Conservation (phyloP, 345 rosid genomes). For the Corchorus capsularis region DNA sequence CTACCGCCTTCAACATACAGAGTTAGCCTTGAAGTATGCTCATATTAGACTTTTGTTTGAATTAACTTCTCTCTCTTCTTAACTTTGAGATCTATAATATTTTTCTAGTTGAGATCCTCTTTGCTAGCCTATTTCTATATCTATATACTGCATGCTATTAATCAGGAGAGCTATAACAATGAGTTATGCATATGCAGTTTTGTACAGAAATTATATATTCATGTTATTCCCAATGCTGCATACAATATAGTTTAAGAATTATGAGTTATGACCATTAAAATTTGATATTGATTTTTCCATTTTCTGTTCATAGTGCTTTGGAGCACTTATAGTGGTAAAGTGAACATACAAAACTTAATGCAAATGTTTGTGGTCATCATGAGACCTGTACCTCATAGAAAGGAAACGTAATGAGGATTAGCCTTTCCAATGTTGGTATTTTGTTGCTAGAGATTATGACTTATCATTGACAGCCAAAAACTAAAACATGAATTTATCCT, state of each 20-base stretch:
- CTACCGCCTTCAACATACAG: conserved; percentile 97
- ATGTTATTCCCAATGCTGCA: neutral
- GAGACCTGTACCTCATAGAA: neutral
- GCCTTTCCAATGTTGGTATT: neutral
- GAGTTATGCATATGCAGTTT: neutral
- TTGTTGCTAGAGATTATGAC: neutral
- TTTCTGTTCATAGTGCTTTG: neutral
- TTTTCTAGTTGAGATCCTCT: neutral
- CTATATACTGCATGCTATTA: neutral
- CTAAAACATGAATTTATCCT: neutral
- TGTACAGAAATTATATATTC: neutral
- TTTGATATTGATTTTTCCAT: neutral
- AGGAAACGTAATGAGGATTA: neutral
- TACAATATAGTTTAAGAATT: too few species aligned
- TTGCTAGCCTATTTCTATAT: neutral
- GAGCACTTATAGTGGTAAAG: neutral
- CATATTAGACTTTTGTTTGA: conserved; percentile 4
- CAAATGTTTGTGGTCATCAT: neutral
- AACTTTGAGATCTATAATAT: neutral
- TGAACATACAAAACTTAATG: neutral
- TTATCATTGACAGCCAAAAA: neutral
- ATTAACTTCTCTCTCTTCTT: conserved; percentile 2
- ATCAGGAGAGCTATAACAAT: neutral
- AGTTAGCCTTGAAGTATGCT: conserved; percentile 91
- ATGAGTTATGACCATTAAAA: neutral